Evolutionary conservation across 805 yeast species (phyloP).

Genomic region (Cyberlindnera mycetangii): DNA sequence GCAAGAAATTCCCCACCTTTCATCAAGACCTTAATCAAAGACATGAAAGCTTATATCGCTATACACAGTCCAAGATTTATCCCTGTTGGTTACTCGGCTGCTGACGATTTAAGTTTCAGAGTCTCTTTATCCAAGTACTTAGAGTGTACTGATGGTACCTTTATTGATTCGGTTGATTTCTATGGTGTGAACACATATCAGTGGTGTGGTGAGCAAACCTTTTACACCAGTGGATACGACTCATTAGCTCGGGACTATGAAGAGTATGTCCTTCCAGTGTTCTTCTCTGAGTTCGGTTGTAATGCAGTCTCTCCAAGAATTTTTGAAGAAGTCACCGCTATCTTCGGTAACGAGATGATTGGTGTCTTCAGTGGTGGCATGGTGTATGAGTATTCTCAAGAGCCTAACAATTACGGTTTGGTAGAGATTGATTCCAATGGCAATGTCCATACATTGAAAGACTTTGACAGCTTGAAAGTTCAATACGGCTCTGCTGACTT

Average conservation of each 20-base stretch:
- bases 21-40: constrained; percentile 75
- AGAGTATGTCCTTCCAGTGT: constrained; percentile 70
- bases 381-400: constrained; percentile 87
- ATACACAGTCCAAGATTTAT: constrained; percentile 58
- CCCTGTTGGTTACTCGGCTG: constrained; percentile 96
- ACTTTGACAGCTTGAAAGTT: constrained; percentile 51
- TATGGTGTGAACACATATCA: constrained; percentile 93
- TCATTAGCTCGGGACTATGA: constrained; percentile 68
- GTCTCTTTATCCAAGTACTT: constrained; percentile 74
- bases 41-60: constrained; percentile 70
- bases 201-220: constrained; percentile 94
- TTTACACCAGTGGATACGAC: constrained; percentile 73
- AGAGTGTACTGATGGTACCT: constrained; percentile 55
- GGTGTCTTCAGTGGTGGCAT: constrained; percentile 84
- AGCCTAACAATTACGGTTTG: constrained; percentile 76
- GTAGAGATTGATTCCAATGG: constrained; percentile 53
- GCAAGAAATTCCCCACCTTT: constrained; percentile 67
- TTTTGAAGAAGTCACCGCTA: constrained; percentile 71
- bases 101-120: constrained; percentile 82
- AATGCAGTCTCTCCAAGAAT: constrained; percentile 74
- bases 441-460: constrained; percentile 50
- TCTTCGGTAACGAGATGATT: constrained; percentile 72
- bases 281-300: constrained; percentile 92
- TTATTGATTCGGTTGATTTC: constrained; percentile 67
- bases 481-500: constrained; percentile 40